These are phyloP conservation scores for Elongisporangium senticosum DNA, from an alignment of 352 stramenopile species.

Conservation along the genomic window DNA sequence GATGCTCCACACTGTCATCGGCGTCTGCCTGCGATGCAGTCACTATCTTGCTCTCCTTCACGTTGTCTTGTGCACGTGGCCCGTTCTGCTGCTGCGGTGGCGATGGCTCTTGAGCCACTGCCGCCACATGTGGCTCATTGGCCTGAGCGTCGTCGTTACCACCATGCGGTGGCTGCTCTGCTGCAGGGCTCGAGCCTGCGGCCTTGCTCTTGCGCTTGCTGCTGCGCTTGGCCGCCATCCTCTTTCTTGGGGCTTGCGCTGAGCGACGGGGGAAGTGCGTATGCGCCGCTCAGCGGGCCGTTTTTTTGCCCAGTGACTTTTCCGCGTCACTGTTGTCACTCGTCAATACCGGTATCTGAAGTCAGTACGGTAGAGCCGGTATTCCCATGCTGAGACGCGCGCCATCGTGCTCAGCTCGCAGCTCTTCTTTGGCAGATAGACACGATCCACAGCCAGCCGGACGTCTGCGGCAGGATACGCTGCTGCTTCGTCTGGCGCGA, in stretches of 20 bases:
- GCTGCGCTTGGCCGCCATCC: background rate
- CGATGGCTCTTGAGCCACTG: background rate
- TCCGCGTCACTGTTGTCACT: background rate
- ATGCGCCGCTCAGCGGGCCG: background rate
- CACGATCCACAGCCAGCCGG: background rate
- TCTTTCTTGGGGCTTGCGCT: background rate
- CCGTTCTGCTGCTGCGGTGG: background rate
- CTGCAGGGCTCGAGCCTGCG: background rate
- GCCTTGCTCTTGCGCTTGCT: background rate
- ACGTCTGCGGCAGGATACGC: background rate
- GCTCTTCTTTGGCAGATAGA: background rate
- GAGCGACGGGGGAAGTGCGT: background rate
- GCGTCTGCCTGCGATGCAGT: background rate
- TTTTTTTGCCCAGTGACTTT: background rate
- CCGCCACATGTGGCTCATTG: background rate
- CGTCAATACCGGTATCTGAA: background rate
- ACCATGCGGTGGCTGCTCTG: background rate
- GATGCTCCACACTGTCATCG: background rate
- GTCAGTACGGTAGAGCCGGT: background rate
- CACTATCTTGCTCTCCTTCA: background rate
- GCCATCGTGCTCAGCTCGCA: background rate
- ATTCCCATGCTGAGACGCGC: background rate
- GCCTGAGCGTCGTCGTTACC: background rate
- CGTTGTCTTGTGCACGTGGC: background rate
- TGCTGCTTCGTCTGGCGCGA: background rate